Percentiles rank a stretch among this genome's conserved stretches.
phyloP scores from a whole-genome alignment of 192 early-diverging fungal species.

The Rhizoclosmatium sp. region DNA sequence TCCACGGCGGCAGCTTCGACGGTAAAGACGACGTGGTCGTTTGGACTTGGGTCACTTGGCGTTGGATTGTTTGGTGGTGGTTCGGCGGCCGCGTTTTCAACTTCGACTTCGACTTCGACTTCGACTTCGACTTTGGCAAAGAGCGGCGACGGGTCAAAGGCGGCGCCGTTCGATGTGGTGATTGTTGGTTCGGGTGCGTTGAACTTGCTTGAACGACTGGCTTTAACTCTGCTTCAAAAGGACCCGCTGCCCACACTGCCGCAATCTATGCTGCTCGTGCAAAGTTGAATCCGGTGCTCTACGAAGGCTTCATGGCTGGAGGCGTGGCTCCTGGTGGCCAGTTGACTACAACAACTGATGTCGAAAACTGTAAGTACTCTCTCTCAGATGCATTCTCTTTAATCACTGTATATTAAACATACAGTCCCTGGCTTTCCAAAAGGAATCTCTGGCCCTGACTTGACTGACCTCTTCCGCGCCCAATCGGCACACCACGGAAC shows the following conservation, averaged over 20 bases:
- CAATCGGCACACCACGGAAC: conserved; percentile 92
- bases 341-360: conserved; percentile 96
- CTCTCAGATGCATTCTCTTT: background rate
- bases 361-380: conserved; percentile 51
- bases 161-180: background rate
- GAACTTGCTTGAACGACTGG: background rate
- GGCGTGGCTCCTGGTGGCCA: conserved; percentile 78
- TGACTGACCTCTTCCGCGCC: conserved; percentile 61
- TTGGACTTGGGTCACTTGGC: no score
- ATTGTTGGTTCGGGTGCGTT: background rate
- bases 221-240: conserved; percentile 37
- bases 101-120: no score
- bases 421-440: conserved; percentile 89
- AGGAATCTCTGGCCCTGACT: conserved; percentile 86
- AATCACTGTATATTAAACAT: background rate
- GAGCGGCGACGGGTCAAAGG: background rate
- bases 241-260: conserved; percentile 97
- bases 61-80: no score
- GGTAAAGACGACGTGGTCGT: no score
- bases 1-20: no score
- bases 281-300: conserved; percentile 91
- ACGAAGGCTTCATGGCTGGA: conserved; percentile 96
- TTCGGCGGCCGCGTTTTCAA: no score
- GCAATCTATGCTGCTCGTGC: conserved; percentile 96
- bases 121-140: background rate